phyloP scores from a whole-genome alignment of 225 moss, liverwort and hornwort genomes.

The Pseudisothecium myosuroides region DNA sequence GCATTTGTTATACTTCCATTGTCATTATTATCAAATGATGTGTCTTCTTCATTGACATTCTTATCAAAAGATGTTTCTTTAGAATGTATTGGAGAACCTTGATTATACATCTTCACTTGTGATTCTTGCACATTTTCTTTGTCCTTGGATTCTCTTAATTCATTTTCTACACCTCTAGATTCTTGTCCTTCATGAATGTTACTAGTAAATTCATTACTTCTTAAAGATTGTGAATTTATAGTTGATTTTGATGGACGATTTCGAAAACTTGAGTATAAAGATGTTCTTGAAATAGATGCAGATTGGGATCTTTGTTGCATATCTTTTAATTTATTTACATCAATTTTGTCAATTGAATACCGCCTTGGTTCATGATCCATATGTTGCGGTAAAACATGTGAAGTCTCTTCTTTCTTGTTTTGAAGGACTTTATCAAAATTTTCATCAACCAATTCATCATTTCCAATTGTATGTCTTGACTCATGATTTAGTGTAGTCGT shows the following conservation, averaged over 20 bases:
- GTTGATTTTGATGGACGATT: background rate
- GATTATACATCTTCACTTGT: background rate
- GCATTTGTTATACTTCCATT: background rate
- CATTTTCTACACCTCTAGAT: background rate
- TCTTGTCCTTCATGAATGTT: background rate
- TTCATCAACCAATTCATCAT: background rate
- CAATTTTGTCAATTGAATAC: conserved; percentile 6
- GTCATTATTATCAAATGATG: background rate
- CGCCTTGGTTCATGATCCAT: background rate
- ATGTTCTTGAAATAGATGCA: background rate
- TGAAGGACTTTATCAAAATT: background rate
- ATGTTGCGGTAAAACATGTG: background rate
- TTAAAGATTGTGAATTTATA: background rate
- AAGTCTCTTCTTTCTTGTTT: background rate
- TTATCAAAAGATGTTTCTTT: background rate
- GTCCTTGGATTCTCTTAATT: background rate
- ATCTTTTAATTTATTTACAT: background rate
- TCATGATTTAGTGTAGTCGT: background rate
- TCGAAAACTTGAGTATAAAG: background rate
- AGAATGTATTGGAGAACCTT: background rate
- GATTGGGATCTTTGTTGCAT: background rate
- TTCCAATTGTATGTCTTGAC: background rate
- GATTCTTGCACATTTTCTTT: background rate
- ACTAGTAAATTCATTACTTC: background rate
- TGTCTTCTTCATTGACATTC: background rate